Conservation (phyloP, 768 basidiomycete species). For the Mycena albidolilacea region DNA sequence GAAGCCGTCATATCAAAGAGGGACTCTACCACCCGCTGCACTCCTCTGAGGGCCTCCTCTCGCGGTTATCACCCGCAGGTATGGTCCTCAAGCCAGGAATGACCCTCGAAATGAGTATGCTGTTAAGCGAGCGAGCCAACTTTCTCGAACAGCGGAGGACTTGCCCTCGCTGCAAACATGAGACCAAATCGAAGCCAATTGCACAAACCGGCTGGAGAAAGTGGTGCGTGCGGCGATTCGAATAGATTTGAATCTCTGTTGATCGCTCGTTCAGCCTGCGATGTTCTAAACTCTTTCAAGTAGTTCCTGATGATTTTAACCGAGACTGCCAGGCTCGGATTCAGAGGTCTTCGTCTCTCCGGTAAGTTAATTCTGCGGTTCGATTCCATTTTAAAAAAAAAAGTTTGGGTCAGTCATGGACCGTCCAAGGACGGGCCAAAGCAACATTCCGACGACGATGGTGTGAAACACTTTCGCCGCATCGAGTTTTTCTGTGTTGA, state of each 20-base stretch:
- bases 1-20: constrained; percentile 13
- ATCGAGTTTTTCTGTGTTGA: constrained; percentile 17
- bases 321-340: neutral
- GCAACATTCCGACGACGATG: neutral
- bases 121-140: constrained; percentile 10
- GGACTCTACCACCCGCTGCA: neutral
- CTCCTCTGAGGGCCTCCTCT: neutral
- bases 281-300: constrained; percentile 26
- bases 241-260: neutral
- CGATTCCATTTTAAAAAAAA: too few relatives aligned
- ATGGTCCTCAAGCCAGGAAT: neutral
- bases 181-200: neutral
- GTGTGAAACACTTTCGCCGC: constrained; percentile 12
- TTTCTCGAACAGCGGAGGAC: constrained; percentile 17
- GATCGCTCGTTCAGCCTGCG: constrained; percentile 2
- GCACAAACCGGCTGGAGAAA: constrained; percentile 6
- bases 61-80: neutral
- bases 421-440: neutral
- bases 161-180: constrained; percentile 19
- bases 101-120: constrained; percentile 26
- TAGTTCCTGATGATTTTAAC: neutral
- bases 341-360: neutral
- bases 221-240: neutral
- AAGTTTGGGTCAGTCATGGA: too few relatives aligned
- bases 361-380: neutral